phyloP scores from a whole-genome alignment of 305 asterid species.

The Andrographis paniculata region DNA sequence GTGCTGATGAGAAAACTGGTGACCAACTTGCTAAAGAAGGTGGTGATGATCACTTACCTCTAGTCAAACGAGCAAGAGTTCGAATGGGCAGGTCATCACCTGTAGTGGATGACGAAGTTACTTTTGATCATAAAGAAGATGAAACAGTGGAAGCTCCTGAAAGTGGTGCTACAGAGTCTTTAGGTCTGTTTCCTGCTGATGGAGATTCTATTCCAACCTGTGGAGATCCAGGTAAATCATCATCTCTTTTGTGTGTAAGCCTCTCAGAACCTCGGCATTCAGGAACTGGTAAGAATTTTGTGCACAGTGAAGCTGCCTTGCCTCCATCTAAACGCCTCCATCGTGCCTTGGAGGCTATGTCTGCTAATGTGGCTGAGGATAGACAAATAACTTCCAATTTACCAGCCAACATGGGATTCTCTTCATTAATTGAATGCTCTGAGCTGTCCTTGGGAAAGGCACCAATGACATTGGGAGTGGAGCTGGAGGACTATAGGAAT shows the following conservation, averaged over 20 bases:
- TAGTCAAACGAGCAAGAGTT: slow-evolving; percentile 88
- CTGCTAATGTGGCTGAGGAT: slow-evolving; percentile 85
- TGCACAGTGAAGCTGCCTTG: slow-evolving; percentile 83
- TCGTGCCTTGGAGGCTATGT: slow-evolving; percentile 98
- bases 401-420: slow-evolving; percentile 29
- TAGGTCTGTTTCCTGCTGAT: slow-evolving; percentile 25
- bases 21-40: slow-evolving; percentile 45
- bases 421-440: slow-evolving; percentile 29
- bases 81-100: slow-evolving; percentile 70
- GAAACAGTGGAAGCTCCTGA: slow-evolving; percentile 32
- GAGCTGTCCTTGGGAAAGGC: slow-evolving; percentile 26
- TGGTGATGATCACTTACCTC: slow-evolving; percentile 89
- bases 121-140: slow-evolving; percentile 30
- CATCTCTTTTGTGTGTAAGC: slow-evolving; percentile 28
- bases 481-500: slow-evolving; percentile 23
- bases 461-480: slow-evolving; percentile 21
- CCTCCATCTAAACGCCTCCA: slow-evolving; percentile 96
- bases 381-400: slow-evolving; percentile 36
- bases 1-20: slow-evolving; percentile 27
- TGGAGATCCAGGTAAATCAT: slow-evolving; percentile 22
- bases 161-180: slow-evolving; percentile 25
- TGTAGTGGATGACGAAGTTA: slow-evolving; percentile 30
- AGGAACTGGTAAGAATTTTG: slow-evolving; percentile 45
- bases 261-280: slow-evolving; percentile 38
- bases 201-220: slow-evolving; percentile 20